Base-by-base conservation (phyloP, 2,329 filamentous ascomycete species). In the Didymellaceae sp. region DNA sequence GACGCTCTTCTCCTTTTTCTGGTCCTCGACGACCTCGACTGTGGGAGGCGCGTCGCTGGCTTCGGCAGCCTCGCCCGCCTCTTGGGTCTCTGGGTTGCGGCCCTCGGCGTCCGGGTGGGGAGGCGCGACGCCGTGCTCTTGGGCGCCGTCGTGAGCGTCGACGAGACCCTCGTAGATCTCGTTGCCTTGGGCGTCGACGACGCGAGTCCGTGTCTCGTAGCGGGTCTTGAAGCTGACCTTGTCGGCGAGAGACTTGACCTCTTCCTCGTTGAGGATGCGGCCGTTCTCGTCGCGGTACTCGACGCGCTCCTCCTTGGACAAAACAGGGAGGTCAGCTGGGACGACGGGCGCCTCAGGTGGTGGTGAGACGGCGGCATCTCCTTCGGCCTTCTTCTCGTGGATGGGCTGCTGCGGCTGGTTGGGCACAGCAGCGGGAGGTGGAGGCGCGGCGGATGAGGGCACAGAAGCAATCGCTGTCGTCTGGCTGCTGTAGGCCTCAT, bases 251-350 rank as follows among this genome's bases (percentile, higher is more conserved):
- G 83, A 84, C 66, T 88, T 85, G 52, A 99, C 91, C 71, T 96
- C 85, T 67, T 91, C 89, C 45, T 88, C 85, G 67, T 93, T 80
- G 24, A 99, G 83, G 24, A 97, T 73, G 68, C 97, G 97, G 59
- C 94, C 94, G 63, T 96, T 82, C 74, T 97, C 90, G 73, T 97
- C 94, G 45, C 94, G 89, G 77, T 96, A 99, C 76, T 97, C 94
- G 37, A 97, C 79, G 61, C 87, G 88, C 76, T 97, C 89, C 74
- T 96, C 89, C 45, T 85, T 80, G 62, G 67, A 81, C 62, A 79
- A 73, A 61, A 75, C 54, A 17, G 69, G 68, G 8, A 66, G 50
- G 21, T 72, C 64, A 14, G 68, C 58, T 9, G 57, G 61, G 14
- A 54, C 40, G 16, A 65, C 59, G n/a, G 57, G 61, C 16, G 53